Percentiles rank a stretch among this genome's conserved stretches.
These are phyloP conservation scores for Phytophthora pistaciae DNA, from an alignment of 352 stramenopile genomes.

Conservation along the genomic window DNA sequence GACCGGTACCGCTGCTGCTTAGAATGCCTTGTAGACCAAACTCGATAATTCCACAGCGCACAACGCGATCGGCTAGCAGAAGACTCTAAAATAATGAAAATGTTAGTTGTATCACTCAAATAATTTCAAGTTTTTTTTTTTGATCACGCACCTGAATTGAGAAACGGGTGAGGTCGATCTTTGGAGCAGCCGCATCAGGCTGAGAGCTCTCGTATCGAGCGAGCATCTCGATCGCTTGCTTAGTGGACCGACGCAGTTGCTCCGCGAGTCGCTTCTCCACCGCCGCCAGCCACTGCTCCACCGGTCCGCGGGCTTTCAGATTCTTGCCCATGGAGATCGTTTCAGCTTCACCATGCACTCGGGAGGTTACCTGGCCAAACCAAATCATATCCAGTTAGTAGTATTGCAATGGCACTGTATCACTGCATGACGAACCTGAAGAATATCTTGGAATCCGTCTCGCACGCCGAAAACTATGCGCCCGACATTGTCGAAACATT, in stretches of 20 bases:
- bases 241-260: conserved; percentile 62
- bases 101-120: background rate
- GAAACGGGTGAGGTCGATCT: conserved; percentile 16
- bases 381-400: background rate
- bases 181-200: background rate
- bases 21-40: conserved; percentile 10
- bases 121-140: background rate
- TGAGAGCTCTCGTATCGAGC: conserved; percentile 7
- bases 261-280: conserved; percentile 70
- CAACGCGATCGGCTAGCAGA: conserved; percentile 59
- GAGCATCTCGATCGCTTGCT: conserved; percentile 46
- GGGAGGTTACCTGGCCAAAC: conserved; percentile 43
- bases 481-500: conserved; percentile 79
- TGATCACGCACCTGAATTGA: conserved; percentile 38
- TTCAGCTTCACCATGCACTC: conserved; percentile 48
- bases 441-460: conserved; percentile 72
- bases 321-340: conserved; percentile 76
- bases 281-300: conserved; percentile 72
- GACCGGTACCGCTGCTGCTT: background rate
- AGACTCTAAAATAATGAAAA: conserved; percentile 32
- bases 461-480: conserved; percentile 65
- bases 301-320: conserved; percentile 71
- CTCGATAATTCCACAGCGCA: conserved; percentile 54
- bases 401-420: background rate
- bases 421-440: conserved; percentile 25